Base-by-base conservation (phyloP, 805 yeast species). In the Metschnikowia kunwiensis region DNA sequence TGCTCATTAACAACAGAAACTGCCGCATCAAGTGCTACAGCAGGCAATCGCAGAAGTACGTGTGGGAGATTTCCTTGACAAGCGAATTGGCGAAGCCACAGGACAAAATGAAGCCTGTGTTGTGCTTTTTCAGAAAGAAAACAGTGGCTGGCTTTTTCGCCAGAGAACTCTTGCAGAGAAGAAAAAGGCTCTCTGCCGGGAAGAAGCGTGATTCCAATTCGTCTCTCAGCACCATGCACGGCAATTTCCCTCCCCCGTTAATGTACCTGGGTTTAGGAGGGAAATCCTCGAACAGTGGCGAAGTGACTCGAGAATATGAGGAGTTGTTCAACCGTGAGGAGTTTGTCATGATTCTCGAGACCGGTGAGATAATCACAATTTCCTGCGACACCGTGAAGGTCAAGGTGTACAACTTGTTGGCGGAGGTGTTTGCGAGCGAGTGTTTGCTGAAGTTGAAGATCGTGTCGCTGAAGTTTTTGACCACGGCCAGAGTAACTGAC, bases 401-500 rank as follows among this genome's bases (percentile, higher is more conserved):
- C 7, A 61, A 50, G n/a, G 59, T 38, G 3, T 42, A 45, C 35
- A 58, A 64, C 37, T 47, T 63, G 5, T 28, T 60, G 8, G 45
- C 43, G 5, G 41, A 52, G 8, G 41, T 54, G 0, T 58, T 54
- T 34, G 26, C 7, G 12, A 46, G 41, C 3, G 25, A 30, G 2
- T 27, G 13, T 2, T 43, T 15, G n/a, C 13, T 8, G 5, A 18
- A 16, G 5, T 27, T 46, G 18, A 55, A 27, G 55, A 63, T 82
- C n/a, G 63, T 67, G 1, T 65, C 77, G 2, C 80, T 81, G 37
- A 73, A 72, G 34, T 74, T 74, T 42, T 55, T 86, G 8, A 54
- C 72, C 2, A 80, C 94, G 0, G 86, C 94, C 4, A 69, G 93
- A 53, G 80, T 85, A 17, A 80, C 77, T 50, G 93, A 85, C 54